Evolutionary conservation across 345 rosid species (phyloP).

Genomic region (Gossypium australe): DNA sequence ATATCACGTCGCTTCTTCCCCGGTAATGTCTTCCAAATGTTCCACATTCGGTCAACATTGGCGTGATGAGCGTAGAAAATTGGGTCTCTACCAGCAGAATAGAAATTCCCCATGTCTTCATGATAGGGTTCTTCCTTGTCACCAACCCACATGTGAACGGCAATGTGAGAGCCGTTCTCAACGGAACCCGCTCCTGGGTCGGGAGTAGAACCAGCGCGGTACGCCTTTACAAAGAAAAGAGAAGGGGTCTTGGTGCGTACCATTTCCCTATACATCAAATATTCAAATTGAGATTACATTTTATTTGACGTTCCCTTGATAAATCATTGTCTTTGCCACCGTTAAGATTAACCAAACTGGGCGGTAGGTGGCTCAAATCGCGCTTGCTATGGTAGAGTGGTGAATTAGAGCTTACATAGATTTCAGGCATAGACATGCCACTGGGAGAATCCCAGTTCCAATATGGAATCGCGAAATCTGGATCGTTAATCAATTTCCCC

Average conservation of each 20-base stretch:
- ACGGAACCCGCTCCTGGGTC: neutral
- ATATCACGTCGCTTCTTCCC: neutral
- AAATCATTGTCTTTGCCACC: neutral
- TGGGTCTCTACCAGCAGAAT: neutral
- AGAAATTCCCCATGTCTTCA: neutral
- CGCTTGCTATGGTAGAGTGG: neutral
- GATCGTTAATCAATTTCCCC: neutral
- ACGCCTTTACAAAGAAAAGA: neutral
- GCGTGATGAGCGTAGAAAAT: neutral
- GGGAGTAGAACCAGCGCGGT: neutral
- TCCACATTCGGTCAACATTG: neutral
- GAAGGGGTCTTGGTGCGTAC: neutral
- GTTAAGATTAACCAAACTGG: neutral
- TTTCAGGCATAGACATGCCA: neutral
- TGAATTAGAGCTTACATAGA: neutral
- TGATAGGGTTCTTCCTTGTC: neutral
- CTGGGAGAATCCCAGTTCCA: neutral
- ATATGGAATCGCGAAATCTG: neutral
- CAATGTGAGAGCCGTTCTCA: neutral
- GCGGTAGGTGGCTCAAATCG: neutral
- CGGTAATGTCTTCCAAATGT: neutral
- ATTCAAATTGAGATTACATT: neutral
- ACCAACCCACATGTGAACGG: neutral
- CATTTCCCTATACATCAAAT: neutral
- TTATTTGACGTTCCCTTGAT: neutral